These are phyloP conservation scores for Martiniozyma abietophila DNA, from an alignment of 805 yeast genomes.

Conservation along the genomic window DNA sequence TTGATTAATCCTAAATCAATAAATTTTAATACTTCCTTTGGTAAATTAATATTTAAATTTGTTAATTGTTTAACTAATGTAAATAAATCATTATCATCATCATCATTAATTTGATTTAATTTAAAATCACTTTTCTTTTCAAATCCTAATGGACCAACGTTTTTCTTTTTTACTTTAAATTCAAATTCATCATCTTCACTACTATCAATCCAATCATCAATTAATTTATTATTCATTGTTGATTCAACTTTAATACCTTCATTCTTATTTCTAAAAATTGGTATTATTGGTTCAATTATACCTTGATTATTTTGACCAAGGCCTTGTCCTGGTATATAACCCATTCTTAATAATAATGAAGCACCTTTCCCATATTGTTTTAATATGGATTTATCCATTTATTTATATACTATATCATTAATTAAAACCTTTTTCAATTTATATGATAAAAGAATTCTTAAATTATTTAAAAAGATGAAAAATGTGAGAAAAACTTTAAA, in stretches of 20 bases:
- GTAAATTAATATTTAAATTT: conserved; percentile 27
- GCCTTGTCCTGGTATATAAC: conserved; percentile 76
- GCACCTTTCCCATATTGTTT: conserved; percentile 77
- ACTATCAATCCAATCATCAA: conserved; percentile 11
- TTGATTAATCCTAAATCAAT: too few relatives aligned
- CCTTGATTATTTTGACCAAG: conserved; percentile 71
- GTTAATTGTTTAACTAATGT: conserved; percentile 31
- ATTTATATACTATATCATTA: too few relatives aligned
- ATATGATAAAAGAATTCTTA: too few relatives aligned
- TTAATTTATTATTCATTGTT: conserved; percentile 9
- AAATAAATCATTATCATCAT: conserved; percentile 25
- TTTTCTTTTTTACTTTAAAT: conserved; percentile 15
- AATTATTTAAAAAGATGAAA: too few relatives aligned
- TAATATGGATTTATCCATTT: too few relatives aligned
- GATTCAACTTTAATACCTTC: conserved; percentile 62
- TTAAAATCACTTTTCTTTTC: too few relatives aligned
- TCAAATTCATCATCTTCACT: conserved; percentile 19
- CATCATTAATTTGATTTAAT: too few relatives aligned
- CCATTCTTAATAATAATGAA: conserved; percentile 69
- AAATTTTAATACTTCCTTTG: conserved; percentile 26
- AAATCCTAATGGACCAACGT: conserved; percentile 7
- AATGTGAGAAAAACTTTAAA: too few relatives aligned
- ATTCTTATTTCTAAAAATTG: conserved; percentile 54
- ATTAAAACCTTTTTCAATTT: too few relatives aligned
- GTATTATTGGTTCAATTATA: conserved; percentile 71